These are phyloP conservation scores for Acacia concinna DNA, from an alignment of 331 rosid genomes.

Conservation along the genomic window DNA sequence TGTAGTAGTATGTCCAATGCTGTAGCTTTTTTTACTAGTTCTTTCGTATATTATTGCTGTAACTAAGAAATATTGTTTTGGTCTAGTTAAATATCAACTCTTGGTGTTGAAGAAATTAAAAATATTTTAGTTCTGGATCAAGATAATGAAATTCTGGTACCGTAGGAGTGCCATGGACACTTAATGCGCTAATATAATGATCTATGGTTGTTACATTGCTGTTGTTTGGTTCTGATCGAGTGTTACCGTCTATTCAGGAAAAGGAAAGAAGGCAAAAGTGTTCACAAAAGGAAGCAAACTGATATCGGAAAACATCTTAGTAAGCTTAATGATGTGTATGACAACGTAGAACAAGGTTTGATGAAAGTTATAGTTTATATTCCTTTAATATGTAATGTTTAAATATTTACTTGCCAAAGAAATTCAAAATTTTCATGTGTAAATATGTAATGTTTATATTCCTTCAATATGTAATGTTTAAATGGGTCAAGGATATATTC, in stretches of 20 bases:
- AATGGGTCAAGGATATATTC: too few relatives aligned
- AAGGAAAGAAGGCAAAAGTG: slow-evolving; percentile 54
- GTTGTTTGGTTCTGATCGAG: not conserved
- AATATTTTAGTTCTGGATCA: not conserved
- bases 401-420: not conserved
- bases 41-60: not conserved
- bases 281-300: slow-evolving; percentile 41
- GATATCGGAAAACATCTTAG: slow-evolving; percentile 38
- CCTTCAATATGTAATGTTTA: too few relatives aligned
- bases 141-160: not conserved
- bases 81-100: not conserved
- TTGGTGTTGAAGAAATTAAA: not conserved
- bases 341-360: slow-evolving; percentile 47
- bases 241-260: slow-evolving; percentile 48
- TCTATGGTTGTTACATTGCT: not conserved
- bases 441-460: too few relatives aligned
- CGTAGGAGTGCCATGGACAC: not conserved
- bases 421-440: not conserved
- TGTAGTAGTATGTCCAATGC: not conserved
- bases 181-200: not conserved
- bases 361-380: not conserved
- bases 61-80: not conserved
- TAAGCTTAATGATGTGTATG: slow-evolving; percentile 40
- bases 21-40: too few relatives aligned
- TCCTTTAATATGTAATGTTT: not conserved